Base-by-base conservation (phyloP, 2,329 filamentous ascomycete species). In the Diplodia mutila region DNA sequence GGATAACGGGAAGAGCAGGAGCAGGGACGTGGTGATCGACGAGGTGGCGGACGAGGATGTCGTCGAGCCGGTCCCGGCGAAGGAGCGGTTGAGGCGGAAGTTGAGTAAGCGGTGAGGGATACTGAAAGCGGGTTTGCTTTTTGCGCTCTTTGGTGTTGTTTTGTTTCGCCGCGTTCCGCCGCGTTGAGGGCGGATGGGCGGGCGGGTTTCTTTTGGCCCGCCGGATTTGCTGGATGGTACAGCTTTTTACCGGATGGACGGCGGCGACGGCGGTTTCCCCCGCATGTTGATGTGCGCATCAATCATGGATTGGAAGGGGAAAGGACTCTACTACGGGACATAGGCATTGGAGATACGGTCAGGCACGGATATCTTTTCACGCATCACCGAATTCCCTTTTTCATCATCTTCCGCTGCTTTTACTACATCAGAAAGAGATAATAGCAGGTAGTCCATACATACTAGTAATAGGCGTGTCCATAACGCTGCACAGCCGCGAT, bases 41-140 rank as follows among this genome's bases (percentile, higher is more conserved):
- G 61, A 64, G 61, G 48, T 52, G n/a, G 49, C 61, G n/a, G 61
- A 64, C 23, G 61, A 64, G 29, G 61, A 61, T 25, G 37, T 25
- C 39, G 46, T 61, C 57, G 57, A 48, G 57, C 25, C 25, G 23
- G 21, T 23, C 8, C 18, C 21, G 14, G 23, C 14, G 32, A 37
- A 34, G 32, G 29, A 61, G 39, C 7, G 23, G 46, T n/a, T 53
- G n/a, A 48, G 48, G 61, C 5, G 29, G 46, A 64, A 64, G 49
- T 46, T 64, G 37, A 64, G 48, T 21, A 64, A 39, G 61, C 61
- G 61, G 29, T 61, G 23, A 46, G 42, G 42, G 37, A 46, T 21
- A 4, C 8, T 46, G 5, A n/a, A n/a, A n/a, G n/a, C n/a, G n/a
- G n/a, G 6, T 46, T 46, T 11, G 21, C 42, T n/a, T 46, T 46